Base-by-base conservation (phyloP, 1,139 yeast genomes). In the Saccharomycopsis hybrid region DNA sequence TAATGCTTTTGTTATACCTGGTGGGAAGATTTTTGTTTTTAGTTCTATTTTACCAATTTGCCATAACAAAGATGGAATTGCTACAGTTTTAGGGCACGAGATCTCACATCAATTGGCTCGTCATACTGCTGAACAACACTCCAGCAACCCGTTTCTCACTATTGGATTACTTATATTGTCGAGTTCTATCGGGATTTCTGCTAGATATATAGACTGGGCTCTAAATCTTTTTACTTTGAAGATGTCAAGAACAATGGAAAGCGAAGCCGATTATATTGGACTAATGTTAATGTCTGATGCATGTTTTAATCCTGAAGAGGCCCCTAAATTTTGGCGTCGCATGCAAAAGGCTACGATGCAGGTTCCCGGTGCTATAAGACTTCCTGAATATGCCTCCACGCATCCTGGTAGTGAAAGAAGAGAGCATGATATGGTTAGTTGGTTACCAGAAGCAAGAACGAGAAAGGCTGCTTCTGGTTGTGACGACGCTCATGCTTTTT, bases 181-280 rank as follows among this genome's bases (percentile, higher is more conserved):
- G 4, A n/a, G 11, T 13, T 36, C 49, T 24, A 29, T 39, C 11
- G n/a, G n/a, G n/a, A n/a, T n/a, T n/a, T n/a, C n/a, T n/a, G n/a
- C n/a, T n/a, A n/a, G n/a, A n/a, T n/a, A n/a, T n/a, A n/a, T n/a
- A n/a, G n/a, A n/a, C n/a, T n/a, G n/a, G n/a, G n/a, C n/a, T n/a
- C n/a, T n/a, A n/a, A 32, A 29, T 27, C 38, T 46, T 24, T 43
- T 43, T 8, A 32, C 27, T 5, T 43, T 48, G 28, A n/a, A 32
- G 3, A 41, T 44, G 0, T 84, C 95, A 1, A 73, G 98, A 59
- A 88, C 80, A 57, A 87, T 87, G 95, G 99, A 92, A 65, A 77
- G 89, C 0, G 98, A 92, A 64, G 98, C 98, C 0, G 98, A 92
- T 63, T 82, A 82, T 59, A 90, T 92, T 40, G 99, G 99, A 0